A percentile compares a stretch with the other conserved stretches of the same genome.
Conservation (phyloP, 495 filamentous ascomycete genomes). For the Xylona heveae region DNA sequence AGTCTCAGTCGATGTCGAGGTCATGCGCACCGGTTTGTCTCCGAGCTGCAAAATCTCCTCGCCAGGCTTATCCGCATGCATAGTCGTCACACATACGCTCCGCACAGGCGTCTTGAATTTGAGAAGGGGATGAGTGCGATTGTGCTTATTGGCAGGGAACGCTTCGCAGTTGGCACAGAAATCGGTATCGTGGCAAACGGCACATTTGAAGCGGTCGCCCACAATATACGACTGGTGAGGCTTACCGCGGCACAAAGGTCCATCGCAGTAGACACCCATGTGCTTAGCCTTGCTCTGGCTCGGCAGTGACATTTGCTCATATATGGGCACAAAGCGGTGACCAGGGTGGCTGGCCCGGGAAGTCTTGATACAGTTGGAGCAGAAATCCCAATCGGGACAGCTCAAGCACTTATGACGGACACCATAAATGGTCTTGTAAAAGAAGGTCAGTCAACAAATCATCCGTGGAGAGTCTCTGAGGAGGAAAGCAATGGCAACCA, state of each 20-base stretch:
- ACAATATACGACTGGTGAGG: constrained; percentile 43
- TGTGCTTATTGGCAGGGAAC: constrained; percentile 62
- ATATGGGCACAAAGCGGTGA: constrained; percentile 82
- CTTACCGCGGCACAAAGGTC: constrained; percentile 52
- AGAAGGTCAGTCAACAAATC: constrained; percentile 10
- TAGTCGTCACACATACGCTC: constrained; percentile 70
- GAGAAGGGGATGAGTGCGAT: constrained; percentile 84
- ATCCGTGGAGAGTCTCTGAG: too few species aligned
- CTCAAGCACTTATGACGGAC: constrained; percentile 92
- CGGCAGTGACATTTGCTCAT: constrained; percentile 37
- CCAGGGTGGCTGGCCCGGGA: constrained; percentile 48
- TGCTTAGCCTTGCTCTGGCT: constrained; percentile 32
- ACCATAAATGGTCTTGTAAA: constrained; percentile 46
- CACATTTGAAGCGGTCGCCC: constrained; percentile 88
- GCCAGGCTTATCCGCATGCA: constrained; percentile 49
- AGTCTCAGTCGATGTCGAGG: constrained; percentile 30
- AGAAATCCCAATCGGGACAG: constrained; percentile 97
- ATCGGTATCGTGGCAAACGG: constrained; percentile 87
- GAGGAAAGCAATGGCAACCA: background rate
- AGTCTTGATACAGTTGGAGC: constrained; percentile 48
- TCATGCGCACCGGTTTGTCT: constrained; percentile 25
- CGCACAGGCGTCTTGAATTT: constrained; percentile 92
- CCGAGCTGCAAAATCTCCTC: constrained; percentile 40
- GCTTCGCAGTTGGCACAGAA: constrained; percentile 94
- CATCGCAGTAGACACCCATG: constrained; percentile 83